Evolutionary conservation across 2,329 filamentous ascomycete species (phyloP), one percentile per base, ranked within the genome.

Genomic region (Aureobasidium zeae): DNA sequence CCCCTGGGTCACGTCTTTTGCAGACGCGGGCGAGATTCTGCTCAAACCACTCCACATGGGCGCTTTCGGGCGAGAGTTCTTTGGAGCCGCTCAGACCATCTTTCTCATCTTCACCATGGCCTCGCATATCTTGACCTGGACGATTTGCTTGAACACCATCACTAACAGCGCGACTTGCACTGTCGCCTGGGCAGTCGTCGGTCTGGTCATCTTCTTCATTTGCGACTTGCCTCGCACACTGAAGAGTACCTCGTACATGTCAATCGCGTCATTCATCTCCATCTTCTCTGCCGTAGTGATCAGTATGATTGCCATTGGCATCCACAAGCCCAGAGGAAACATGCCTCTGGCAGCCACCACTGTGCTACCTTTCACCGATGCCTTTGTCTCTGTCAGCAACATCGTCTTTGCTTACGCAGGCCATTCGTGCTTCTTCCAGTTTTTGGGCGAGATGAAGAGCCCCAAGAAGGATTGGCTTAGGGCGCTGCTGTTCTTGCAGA

Each of bases 101-200:
- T 79, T 84, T 60, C 64, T 85, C 25, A 64, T 81, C 43, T 83
- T 86, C 61, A 72, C 81, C 49, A 79, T 81, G 61, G 78, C 74
- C 28, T 81, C 77, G 15, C 82, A 86, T 62, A 68, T 81, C 29
- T 63, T 85, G 47, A 83, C 79, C 0, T 83, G 82, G 49, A 74
- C 72, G n/a, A 81, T 86, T 53, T 80, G 80, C 45, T 73, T 85
- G 59, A 78, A 78, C 53, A 77, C 71, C 39, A 66, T 86, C 43
- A 79, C 77, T 3, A 61, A 73, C 4, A 71, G 81, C 49, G 74
- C 69, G 0, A 70, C 72, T 0, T 84, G 81, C 58, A 80, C 77
- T 1, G 75, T 83, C 45, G 67, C 78, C 1, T 83, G 77, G 64
- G 74, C 70, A 2, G 65, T 79, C n/a, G 63, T 79, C 1, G 79